Percentiles rank a stretch among this genome's conserved stretches.
Evolutionary conservation across 495 filamentous ascomycete species (phyloP).

Genomic region (Trichoderma parareesei): DNA sequence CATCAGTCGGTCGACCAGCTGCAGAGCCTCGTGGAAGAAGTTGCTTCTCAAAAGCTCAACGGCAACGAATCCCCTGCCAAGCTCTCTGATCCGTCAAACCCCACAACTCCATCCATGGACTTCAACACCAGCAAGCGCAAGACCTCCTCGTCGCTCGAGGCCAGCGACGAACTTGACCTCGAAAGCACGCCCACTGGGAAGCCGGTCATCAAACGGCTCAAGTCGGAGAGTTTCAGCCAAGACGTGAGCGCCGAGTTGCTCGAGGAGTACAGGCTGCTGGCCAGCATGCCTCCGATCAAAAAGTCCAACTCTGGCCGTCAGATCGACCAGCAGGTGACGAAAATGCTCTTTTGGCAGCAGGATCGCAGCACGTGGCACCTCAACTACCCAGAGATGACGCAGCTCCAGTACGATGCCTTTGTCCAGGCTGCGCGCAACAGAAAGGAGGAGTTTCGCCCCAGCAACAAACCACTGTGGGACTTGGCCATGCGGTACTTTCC

Average conservation of each 20-base stretch:
- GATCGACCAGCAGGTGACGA: constrained; percentile 40
- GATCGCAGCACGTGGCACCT: constrained; percentile 43
- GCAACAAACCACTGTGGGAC: constrained; percentile 35
- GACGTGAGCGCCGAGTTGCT: constrained; percentile 10
- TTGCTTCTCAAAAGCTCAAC: constrained; percentile 35
- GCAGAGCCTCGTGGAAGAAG: constrained; percentile 28
- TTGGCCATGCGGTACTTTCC: constrained; percentile 43
- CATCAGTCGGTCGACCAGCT: constrained; percentile 27
- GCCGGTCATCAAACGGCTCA: constrained; percentile 38
- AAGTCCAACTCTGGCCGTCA: constrained; percentile 32
- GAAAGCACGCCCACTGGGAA: constrained; percentile 20
- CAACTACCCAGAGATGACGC: constrained; percentile 46
- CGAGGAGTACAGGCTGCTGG: constrained; percentile 30
- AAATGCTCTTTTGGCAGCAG: constrained; percentile 43
- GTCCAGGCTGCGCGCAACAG: constrained; percentile 30
- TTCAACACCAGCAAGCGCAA: constrained; percentile 40
- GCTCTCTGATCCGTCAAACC: not conserved
- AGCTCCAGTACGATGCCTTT: constrained; percentile 40
- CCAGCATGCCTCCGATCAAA: constrained; percentile 27
- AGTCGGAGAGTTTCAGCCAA: constrained; percentile 26
- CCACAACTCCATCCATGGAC: constrained; percentile 19
- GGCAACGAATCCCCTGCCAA: constrained; percentile 30
- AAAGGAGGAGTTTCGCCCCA: constrained; percentile 37
- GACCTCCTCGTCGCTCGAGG: constrained; percentile 14
- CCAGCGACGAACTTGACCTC: constrained; percentile 29